Conservation (phyloP, 768 basidiomycete genomes). For the Gymnopilus junonius region DNA sequence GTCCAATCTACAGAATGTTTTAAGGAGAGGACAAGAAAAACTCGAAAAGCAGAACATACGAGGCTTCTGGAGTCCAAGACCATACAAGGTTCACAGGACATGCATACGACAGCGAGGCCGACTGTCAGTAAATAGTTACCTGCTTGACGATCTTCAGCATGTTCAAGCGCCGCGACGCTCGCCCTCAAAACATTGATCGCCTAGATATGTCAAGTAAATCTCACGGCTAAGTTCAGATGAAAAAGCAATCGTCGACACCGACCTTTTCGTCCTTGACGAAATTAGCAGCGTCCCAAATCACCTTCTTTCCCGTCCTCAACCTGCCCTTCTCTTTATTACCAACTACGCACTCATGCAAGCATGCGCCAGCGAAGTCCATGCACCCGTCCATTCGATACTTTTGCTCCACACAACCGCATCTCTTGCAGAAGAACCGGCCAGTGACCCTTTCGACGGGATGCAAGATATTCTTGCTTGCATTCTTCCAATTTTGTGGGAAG, state of each 20-base stretch:
- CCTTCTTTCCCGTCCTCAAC: conserved; percentile 26
- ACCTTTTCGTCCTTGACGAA: conserved; percentile 70
- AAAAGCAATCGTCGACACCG: neutral
- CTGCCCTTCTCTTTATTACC: conserved; percentile 29
- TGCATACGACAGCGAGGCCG: conserved; percentile 45
- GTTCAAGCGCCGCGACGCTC: conserved; percentile 35
- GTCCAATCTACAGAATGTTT: conserved; percentile 55
- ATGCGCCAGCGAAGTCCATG: conserved; percentile 62
- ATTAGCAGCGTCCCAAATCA: conserved; percentile 49
- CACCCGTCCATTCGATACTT: conserved; percentile 44
- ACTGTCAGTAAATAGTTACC: conserved; percentile 23
- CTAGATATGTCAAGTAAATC: conserved; percentile 34
- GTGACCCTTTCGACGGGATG: conserved; percentile 63
- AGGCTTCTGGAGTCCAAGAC: conserved; percentile 51
- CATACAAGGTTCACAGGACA: conserved; percentile 52
- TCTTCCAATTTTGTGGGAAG: conserved; percentile 50
- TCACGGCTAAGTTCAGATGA: neutral
- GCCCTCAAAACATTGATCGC: conserved; percentile 48
- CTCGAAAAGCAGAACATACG: conserved; percentile 37
- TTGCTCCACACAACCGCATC: conserved; percentile 44
- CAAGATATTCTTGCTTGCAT: conserved; percentile 45
- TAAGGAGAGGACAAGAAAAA: neutral
- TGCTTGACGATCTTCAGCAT: conserved; percentile 35
- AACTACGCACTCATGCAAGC: conserved; percentile 58
- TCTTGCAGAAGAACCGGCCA: conserved; percentile 61